These are phyloP conservation scores for Alternaria consortialis DNA, from an alignment of 2,329 filamentous ascomycete species.

Conservation along the genomic window DNA sequence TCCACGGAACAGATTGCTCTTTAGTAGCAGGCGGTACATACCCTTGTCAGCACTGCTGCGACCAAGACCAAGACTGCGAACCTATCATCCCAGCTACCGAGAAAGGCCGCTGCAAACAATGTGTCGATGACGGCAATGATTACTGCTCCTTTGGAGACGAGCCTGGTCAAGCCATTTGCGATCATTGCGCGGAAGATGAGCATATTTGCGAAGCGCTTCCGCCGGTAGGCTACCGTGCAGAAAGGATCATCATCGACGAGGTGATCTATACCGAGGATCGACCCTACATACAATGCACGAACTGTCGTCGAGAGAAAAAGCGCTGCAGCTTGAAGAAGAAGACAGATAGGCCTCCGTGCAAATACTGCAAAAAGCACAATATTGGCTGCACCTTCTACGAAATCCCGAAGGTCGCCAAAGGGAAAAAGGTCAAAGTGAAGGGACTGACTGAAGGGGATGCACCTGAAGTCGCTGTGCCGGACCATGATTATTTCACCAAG, in stretches of 20 bases:
- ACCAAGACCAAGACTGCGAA: conserved; percentile 40
- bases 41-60: conserved; percentile 32
- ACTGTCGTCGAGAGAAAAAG: conserved; percentile 40
- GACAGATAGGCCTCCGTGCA: conserved; percentile 44
- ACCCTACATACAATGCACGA: conserved; percentile 34
- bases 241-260: conserved; percentile 31
- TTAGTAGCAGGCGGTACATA: conserved; percentile 43
- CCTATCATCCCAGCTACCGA: conserved; percentile 40
- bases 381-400: conserved; percentile 45
- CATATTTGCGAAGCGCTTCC: conserved; percentile 26
- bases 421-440: conserved; percentile 14
- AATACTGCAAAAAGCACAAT: conserved; percentile 35
- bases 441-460: conserved; percentile 4
- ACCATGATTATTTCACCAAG: conserved; percentile 18
- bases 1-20: conserved; percentile 29
- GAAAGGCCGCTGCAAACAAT: conserved; percentile 48
- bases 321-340: conserved; percentile 45
- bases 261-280: conserved; percentile 30
- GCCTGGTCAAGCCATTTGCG: conserved; percentile 27
- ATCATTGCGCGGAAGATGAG: conserved; percentile 27
- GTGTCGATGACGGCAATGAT: conserved; percentile 19
- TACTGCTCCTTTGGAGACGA: conserved; percentile 35
- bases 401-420: conserved; percentile 14
- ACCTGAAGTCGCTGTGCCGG: conserved; percentile 10
- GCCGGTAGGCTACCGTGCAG: conserved; percentile 25